Conservation (phyloP, 2,329 filamentous ascomycete species). For the Magnaporthiopsis incrustans region DNA sequence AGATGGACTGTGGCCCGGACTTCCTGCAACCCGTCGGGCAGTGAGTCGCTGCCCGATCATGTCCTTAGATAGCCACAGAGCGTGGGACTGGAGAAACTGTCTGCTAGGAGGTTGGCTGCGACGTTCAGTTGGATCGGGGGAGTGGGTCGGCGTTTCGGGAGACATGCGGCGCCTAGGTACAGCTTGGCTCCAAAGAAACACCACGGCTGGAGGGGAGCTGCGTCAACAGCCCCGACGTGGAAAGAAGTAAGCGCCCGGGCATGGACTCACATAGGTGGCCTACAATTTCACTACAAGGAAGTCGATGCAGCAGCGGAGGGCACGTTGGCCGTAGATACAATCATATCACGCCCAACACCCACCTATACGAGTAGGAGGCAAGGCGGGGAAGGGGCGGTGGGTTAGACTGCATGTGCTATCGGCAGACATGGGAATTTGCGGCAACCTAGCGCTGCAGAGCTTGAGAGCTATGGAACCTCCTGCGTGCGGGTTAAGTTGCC, state of each 20-base stretch:
- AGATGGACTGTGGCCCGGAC: background rate
- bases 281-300: background rate
- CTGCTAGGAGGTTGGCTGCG: background rate
- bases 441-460: background rate
- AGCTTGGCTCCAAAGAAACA: background rate
- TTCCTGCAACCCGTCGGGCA: background rate
- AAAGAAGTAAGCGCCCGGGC: background rate
- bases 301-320: background rate
- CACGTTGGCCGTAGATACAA: background rate
- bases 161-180: background rate
- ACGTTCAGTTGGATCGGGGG: background rate
- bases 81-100: background rate
- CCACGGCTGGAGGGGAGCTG: background rate
- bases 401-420: background rate
- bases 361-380: background rate
- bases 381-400: background rate
- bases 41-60: background rate
- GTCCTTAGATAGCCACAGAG: background rate
- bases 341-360: background rate
- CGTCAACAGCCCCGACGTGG: background rate
- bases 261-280: background rate
- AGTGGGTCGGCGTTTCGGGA: background rate
- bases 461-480: background rate
- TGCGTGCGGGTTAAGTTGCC: background rate
- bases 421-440: background rate